Conservation (phyloP, 768 basidiomycete genomes). For the Pleurotus cornucopiae region DNA sequence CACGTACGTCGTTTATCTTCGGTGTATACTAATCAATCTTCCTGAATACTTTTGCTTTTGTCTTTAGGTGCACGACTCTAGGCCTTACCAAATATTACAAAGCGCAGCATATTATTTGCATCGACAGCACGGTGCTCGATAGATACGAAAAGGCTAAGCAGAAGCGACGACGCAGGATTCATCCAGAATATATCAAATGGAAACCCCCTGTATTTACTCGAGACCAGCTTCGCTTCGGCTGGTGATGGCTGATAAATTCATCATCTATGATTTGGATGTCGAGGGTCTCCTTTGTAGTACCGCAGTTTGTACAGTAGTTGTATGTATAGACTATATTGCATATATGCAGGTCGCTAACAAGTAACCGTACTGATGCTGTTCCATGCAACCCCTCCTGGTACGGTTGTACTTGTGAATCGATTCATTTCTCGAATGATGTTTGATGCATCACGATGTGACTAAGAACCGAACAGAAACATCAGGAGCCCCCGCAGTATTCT, state of each 20-base stretch:
- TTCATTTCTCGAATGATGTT: too few species aligned
- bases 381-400: too few species aligned
- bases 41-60: neutral
- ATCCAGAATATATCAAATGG: constrained; percentile 81
- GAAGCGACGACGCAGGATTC: constrained; percentile 77
- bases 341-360: too few species aligned
- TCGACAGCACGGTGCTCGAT: constrained; percentile 88
- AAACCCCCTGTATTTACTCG: constrained; percentile 93
- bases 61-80: constrained; percentile 81
- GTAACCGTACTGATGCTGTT: too few species aligned
- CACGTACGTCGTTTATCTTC: constrained; percentile 62
- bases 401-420: too few species aligned
- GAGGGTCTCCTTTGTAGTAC: neutral
- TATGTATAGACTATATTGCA: neutral
- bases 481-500: too few species aligned
- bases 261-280: neutral
- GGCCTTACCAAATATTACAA: constrained; percentile 97
- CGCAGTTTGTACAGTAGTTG: constrained; percentile 9
- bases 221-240: constrained; percentile 81
- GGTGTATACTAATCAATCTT: constrained; percentile 5
- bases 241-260: constrained; percentile 23
- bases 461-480: too few species aligned
- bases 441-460: too few species aligned
- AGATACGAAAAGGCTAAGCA: constrained; percentile 80
- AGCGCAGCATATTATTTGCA: constrained; percentile 87